Conservation (phyloP, 352 stramenopile genomes). For the Globisporangium iwayamae region DNA sequence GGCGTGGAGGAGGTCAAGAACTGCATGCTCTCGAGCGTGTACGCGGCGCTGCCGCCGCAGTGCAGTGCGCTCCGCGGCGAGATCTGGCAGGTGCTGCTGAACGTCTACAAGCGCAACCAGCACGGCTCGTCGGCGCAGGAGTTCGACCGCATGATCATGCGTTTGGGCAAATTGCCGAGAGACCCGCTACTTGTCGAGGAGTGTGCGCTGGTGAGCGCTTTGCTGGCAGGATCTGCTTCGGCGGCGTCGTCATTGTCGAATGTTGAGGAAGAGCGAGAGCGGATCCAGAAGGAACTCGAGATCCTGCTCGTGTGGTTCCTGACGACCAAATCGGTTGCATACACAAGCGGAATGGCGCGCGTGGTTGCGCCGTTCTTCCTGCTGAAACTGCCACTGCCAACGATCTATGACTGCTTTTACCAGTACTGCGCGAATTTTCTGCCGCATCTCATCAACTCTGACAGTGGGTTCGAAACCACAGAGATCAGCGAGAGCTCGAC, state of each 20-base stretch:
- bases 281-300: slow-evolving; percentile 62
- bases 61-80: slow-evolving; percentile 52
- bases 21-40: slow-evolving; percentile 48
- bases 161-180: slow-evolving; percentile 58
- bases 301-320: slow-evolving; percentile 79
- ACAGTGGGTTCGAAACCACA: slow-evolving; percentile 28
- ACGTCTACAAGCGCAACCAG: slow-evolving; percentile 79
- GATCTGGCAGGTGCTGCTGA: slow-evolving; percentile 81
- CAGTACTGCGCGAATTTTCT: slow-evolving; percentile 76
- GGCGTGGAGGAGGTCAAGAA: slow-evolving; percentile 67
- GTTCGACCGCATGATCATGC: slow-evolving; percentile 66
- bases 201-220: slow-evolving; percentile 38
- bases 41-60: slow-evolving; percentile 45
- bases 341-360: slow-evolving; percentile 69
- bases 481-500: slow-evolving; percentile 25
- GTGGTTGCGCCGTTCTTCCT: slow-evolving; percentile 75
- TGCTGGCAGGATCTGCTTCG: slow-evolving; percentile 22
- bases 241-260: neutral
- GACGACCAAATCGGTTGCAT: slow-evolving; percentile 75
- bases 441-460: slow-evolving; percentile 62
- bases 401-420: slow-evolving; percentile 86
- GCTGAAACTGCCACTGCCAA: slow-evolving; percentile 63
- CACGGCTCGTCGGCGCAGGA: slow-evolving; percentile 65
- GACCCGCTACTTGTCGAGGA: slow-evolving; percentile 62
- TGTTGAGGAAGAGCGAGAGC: slow-evolving; percentile 17